A percentile compares a stretch with the other conserved stretches of the same genome.
Conservation (phyloP, 345 rosid species). For the Geranium brycei region DNA sequence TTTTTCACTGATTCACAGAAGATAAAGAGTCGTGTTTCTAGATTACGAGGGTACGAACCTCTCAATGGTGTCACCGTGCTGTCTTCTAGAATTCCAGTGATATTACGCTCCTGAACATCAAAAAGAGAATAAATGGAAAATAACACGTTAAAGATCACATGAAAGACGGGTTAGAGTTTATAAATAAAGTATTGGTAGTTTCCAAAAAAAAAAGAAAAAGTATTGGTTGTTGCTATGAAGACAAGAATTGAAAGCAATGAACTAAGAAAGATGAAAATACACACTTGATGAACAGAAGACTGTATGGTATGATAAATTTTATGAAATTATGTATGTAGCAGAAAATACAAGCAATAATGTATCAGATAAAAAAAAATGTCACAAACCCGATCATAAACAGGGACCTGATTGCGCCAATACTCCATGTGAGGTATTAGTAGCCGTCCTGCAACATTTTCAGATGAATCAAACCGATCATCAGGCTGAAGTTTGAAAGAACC, state of each 20-base stretch:
- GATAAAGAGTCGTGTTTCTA: background rate
- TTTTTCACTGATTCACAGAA: background rate
- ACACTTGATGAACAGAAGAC: background rate
- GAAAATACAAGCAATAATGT: background rate
- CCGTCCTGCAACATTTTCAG: background rate
- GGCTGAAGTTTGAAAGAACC: too few relatives aligned
- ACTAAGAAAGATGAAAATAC: background rate
- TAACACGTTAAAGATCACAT: background rate
- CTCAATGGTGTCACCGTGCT: background rate
- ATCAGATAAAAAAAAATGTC: background rate
- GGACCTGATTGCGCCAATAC: background rate
- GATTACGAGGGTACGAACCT: background rate
- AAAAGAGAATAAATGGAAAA: too few relatives aligned
- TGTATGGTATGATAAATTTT: too few relatives aligned
- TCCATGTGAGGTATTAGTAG: background rate
- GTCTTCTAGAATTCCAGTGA: background rate
- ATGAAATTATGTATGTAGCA: background rate
- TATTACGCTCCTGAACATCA: background rate
- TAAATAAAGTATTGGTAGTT: background rate
- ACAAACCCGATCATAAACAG: background rate
- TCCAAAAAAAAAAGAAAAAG: too few relatives aligned
- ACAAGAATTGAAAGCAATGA: background rate
- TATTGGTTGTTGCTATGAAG: background rate
- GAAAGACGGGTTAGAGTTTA: background rate
- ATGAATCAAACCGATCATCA: background rate